These are phyloP conservation scores for Solanum neorickii DNA, from an alignment of 257 asterid genomes.

Conservation along the genomic window DNA sequence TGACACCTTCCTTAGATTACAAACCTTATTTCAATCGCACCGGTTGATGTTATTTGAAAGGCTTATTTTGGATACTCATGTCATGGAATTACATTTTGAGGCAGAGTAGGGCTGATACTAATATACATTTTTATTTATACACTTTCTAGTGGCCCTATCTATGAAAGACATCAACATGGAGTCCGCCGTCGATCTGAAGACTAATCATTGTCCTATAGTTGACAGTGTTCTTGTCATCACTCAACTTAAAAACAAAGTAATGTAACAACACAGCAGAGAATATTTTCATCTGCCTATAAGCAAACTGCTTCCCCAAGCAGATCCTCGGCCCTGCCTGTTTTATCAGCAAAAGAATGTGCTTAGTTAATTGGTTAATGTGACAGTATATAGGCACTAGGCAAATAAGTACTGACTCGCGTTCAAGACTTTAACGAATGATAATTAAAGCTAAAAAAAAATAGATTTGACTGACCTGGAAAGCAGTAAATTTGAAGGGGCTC, in stretches of 20 bases:
- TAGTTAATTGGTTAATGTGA: not conserved
- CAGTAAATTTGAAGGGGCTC: constrained; percentile 49
- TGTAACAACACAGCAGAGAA: constrained; percentile 28
- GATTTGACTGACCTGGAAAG: constrained; percentile 30
- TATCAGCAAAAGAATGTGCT: not conserved
- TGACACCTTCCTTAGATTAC: not conserved
- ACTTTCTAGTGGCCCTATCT: not conserved
- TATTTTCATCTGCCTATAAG: constrained; percentile 54
- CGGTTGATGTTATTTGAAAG: not conserved
- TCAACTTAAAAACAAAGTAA: constrained; percentile 27
- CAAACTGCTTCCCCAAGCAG: constrained; percentile 50
- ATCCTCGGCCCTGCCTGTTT: constrained; percentile 46
- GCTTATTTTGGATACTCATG: not conserved
- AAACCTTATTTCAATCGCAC: not conserved
- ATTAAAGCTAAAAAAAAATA: not conserved
- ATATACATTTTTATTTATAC: not conserved
- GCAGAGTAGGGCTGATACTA: not conserved
- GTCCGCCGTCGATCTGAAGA: constrained; percentile 50
- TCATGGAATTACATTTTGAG: not conserved
- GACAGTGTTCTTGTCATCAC: constrained; percentile 16
- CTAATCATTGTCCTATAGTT: constrained; percentile 48
- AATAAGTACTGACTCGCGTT: not conserved
- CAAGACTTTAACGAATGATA: not conserved
- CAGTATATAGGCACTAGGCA: not conserved
- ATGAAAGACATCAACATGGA: constrained; percentile 24